Conservation (phyloP, 352 stramenopile genomes). For the Phytophthora podocarpi region DNA sequence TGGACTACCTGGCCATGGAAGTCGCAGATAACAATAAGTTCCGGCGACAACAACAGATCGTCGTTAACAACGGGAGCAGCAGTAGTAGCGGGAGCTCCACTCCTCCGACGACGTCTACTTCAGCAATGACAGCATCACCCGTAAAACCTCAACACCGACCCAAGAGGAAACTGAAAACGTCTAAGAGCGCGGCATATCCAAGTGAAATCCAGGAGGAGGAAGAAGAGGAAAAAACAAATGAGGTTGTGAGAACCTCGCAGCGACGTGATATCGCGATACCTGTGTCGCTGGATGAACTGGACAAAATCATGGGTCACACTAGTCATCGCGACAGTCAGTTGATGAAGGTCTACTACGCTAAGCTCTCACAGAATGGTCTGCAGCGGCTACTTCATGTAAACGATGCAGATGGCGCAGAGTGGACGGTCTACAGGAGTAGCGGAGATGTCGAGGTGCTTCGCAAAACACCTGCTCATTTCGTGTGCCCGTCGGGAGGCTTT, state of each 20-base stretch:
- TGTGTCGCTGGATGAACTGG: constrained; percentile 57
- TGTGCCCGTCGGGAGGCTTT: constrained; percentile 26
- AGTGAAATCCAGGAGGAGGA: constrained; percentile 42
- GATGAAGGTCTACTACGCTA: constrained; percentile 79
- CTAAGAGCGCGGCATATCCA: constrained; percentile 38
- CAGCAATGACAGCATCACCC: constrained; percentile 29
- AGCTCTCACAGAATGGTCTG: constrained; percentile 62
- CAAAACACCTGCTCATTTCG: constrained; percentile 43
- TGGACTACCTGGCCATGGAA: constrained; percentile 53
- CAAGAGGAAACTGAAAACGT: constrained; percentile 65
- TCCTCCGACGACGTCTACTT: constrained; percentile 29
- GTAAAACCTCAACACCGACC: constrained; percentile 19
- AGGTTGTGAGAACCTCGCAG: constrained; percentile 20
- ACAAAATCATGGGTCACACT: constrained; percentile 61
- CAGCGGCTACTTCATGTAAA: constrained; percentile 55
- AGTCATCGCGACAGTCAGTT: constrained; percentile 71
- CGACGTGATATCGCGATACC: constrained; percentile 22
- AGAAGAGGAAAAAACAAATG: constrained; percentile 28
- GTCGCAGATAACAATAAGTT: constrained; percentile 62
- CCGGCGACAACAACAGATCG: constrained; percentile 46
- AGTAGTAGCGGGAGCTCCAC: constrained; percentile 27
- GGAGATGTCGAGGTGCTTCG: constrained; percentile 45
- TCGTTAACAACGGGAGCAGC: constrained; percentile 37
- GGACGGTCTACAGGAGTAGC: constrained; percentile 46
- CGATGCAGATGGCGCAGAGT: constrained; percentile 40